These are phyloP conservation scores for Rhynchospora tenuis DNA, from an alignment of 176 grass and related monocot genomes.

Conservation along the genomic window DNA sequence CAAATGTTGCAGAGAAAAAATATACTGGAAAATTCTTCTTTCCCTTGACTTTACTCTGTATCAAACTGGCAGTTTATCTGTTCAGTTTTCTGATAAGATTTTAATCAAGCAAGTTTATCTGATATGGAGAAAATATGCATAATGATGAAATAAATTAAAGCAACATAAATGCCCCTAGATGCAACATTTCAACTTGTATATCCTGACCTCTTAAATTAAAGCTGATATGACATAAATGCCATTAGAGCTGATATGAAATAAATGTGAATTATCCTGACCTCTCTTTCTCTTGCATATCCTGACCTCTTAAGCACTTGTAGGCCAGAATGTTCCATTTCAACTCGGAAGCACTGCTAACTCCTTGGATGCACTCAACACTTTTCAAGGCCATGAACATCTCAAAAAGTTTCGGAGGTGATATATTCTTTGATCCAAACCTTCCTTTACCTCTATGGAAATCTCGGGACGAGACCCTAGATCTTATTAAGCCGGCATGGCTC, in stretches of 20 bases:
- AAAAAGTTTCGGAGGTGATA: slow-evolving; percentile 56
- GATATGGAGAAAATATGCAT: neutral
- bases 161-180: too few relatives aligned
- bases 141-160: slow-evolving; percentile 5
- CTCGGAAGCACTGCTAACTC: slow-evolving; percentile 60
- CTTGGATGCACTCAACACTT: slow-evolving; percentile 51
- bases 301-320: slow-evolving; percentile 25
- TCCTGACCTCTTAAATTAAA: too few relatives aligned
- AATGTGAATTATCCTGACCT: too few relatives aligned
- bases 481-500: slow-evolving; percentile 59
- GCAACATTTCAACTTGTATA: too few relatives aligned
- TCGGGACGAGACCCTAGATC: slow-evolving; percentile 60
- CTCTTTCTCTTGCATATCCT: neutral
- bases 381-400: slow-evolving; percentile 74
- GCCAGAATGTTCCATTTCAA: slow-evolving; percentile 86
- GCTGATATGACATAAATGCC: too few relatives aligned
- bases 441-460: slow-evolving; percentile 76
- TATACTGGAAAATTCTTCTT: too few relatives aligned
- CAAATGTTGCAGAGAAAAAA: too few relatives aligned
- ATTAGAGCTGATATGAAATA: too few relatives aligned
- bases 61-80: neutral
- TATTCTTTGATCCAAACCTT: slow-evolving; percentile 90
- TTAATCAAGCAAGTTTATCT: neutral
- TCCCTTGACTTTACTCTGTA: too few relatives aligned
- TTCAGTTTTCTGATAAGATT: neutral